Base-by-base conservation (phyloP, 352 stramenopile species). In the Stramenopiles sp. region DNA sequence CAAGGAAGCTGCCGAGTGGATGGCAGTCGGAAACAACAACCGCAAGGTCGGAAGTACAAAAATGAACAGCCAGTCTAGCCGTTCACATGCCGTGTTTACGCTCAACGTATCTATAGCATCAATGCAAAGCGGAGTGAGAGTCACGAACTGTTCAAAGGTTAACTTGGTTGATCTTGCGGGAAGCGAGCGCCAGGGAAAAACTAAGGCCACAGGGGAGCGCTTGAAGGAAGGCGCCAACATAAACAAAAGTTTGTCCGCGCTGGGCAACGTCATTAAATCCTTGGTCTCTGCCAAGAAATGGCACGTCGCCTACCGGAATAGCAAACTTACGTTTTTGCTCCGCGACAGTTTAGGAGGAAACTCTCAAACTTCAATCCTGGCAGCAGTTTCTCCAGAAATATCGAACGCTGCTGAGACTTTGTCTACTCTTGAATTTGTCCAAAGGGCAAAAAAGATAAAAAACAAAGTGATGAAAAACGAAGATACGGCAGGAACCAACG, bases 61-160 rank as follows among this genome's bases (percentile, higher is more conserved):
- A 77, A 98, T 98, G 93, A 99, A 99, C 79, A 89, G 88, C n/a
- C 86, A 96, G 79, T 98, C 92, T 73, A 97, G 91, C 48, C 91
- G 94, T 73, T 96, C 87, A 76, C 94, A 99, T 84, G 96, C 90
- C 48, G 95, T 99, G 34, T 99, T 99, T 78, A 96, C 94, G 78
- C 83, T 99, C 36, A 91, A 94, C 82, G 89, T 94, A 1, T 6
- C 2, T 71, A 6, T 6, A 33, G 12, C 35, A 6, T 4, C 33
- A 4, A 2, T 35, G 35, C 31, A 71, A 2, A 2, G 1, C 6
- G 53, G 53, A 4, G 53, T 6, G 6, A 2, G 2, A 6, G 2
- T 6, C 1, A 71, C 12, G 33, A 2, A 33, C 2, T 2, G 6
- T 6, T 2, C 2, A 35, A 88, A 87, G 37, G 37, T 86, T 4